Evolutionary conservation across 306 rosid genomes (phyloP).

Genomic region (Medicago truncatula): MtrunA17r5.0-ANR NC_053043.1:10497501-10498000

Average conservation of each 20-base stretch:
- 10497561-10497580: slow-evolving; percentile 96
- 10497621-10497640: slow-evolving; percentile 31
- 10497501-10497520: slow-evolving; percentile 97
- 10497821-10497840: no score
- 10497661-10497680: slow-evolving; percentile 4
- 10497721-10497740: neutral
- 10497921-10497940: no score
- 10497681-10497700: slow-evolving; percentile 26
- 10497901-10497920: no score
- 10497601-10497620: slow-evolving; percentile 87
- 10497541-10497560: slow-evolving; percentile 97
- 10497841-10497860: no score
- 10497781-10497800: slow-evolving; percentile 37
- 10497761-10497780: slow-evolving; percentile 11
- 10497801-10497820: no score
- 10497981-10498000: no score
- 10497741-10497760: slow-evolving; percentile 27
- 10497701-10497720: neutral
- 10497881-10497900: no score
- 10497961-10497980: no score
- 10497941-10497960: no score
- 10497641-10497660: slow-evolving; percentile 36
- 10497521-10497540: slow-evolving; percentile 97
- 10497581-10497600: slow-evolving; percentile 97
- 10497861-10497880: no score